Base-by-base conservation (phyloP, 345 rosid species). In the Ricinus communis region DNA sequence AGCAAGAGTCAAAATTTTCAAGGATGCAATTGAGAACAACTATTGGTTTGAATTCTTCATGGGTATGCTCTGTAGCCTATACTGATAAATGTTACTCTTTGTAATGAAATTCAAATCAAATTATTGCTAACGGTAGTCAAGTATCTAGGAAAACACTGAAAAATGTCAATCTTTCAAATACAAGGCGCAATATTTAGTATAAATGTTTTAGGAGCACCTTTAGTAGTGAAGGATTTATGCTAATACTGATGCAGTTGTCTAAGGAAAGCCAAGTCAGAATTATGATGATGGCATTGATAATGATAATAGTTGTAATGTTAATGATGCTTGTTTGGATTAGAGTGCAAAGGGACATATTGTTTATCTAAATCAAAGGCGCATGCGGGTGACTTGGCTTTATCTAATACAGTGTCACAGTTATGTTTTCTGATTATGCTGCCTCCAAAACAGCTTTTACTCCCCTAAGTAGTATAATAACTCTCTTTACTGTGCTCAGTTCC, bases 21-120 rank as follows among this genome's bases (percentile, higher is more conserved):
- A 89, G 79, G 93, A 90, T 84, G 98, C 97, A 45, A 86, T 93
- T 55, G 98, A 90, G 84, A 86, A 86, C 73, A 93, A 79, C 71
- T 93, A 93, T 76, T 90, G 95, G 98, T 89, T 93, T 71, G 98
- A 93, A 76, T 93, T 93, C 76, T 93, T 93, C 76, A 82, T 93
- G 86, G 98, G 98, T 93, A 93, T 80, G 97, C 86, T 69, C 62
- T 40, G 53, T 46, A 54, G 30, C 76, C 41, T 65, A 15, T 68
- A 30, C 30, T 58, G 19, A 41, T 53, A 5, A 41, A 36, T 71
- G 19, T 63, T 55, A 31, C 43, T 57, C 38, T 57, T 57, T 16
- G 2, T 33, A 41, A 25, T 49, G 12, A 40, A 41, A 36, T 53
- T 40, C 27, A n/a, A 8, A n/a, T 54, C 33, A 33, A 71, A 10